Evolutionary conservation across 148 eudicot species (phyloP).

Genomic region (Fallopia convolvulus): DNA sequence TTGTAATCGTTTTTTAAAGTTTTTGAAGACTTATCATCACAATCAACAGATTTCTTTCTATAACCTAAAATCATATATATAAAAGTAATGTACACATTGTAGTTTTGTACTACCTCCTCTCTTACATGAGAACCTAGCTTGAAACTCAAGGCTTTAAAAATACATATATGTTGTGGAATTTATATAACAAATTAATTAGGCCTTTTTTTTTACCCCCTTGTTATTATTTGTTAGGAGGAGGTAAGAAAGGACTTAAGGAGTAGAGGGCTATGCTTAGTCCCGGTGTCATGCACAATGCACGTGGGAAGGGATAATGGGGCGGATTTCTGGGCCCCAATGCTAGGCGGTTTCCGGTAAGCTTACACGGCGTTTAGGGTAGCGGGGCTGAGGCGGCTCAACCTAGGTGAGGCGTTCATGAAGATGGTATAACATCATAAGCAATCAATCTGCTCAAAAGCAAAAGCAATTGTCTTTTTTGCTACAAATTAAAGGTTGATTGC

Average conservation of each 20-base stretch:
- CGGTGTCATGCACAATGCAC: conserved; percentile 70
- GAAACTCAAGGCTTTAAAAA: too few species aligned
- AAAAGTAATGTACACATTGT: too few species aligned
- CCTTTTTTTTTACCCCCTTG: not conserved
- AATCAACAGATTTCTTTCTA: not conserved
- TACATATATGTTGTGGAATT: not conserved
- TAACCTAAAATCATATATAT: too few species aligned
- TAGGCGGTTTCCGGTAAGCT: conserved; percentile 39
- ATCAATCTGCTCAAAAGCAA: conserved; percentile 51
- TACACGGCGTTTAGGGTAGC: not conserved
- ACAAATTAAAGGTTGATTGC: conserved; percentile 68
- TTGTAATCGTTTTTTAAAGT: not conserved
- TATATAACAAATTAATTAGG: not conserved
- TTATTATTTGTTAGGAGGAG: conserved; percentile 22
- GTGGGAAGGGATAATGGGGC: conserved; percentile 85
- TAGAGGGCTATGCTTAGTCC: conserved; percentile 85
- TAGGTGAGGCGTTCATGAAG: not conserved
- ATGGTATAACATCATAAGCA: conserved; percentile 88
- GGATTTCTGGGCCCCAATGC: conserved; percentile 73
- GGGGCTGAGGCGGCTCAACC: not conserved
- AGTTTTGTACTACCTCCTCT: too few species aligned
- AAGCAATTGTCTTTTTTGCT: conserved; percentile 5
- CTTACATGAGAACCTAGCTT: too few species aligned
- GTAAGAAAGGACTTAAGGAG: conserved; percentile 60
- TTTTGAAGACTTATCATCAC: too few species aligned